Evolutionary conservation across 495 filamentous ascomycete species (phyloP).

Genomic region (Hypomontagnella monticulosa): DNA sequence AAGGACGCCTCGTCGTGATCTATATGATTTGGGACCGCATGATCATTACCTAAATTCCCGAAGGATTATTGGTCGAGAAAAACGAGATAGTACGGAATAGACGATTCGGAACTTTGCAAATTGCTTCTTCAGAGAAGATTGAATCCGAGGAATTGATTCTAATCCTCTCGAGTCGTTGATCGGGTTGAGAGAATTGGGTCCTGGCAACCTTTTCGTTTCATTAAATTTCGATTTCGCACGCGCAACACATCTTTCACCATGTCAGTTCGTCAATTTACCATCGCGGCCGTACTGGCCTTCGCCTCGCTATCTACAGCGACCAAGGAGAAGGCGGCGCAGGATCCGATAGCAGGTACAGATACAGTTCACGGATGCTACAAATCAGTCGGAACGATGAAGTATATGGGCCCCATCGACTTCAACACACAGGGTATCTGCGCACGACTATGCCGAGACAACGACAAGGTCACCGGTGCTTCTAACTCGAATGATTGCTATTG

Average conservation of each 20-base stretch:
- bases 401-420: constrained; percentile 12
- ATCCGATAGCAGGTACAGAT: constrained; percentile 31
- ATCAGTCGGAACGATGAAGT: constrained; percentile 38
- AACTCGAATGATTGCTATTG: constrained; percentile 65
- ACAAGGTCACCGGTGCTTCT: constrained; percentile 30
- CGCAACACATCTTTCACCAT: constrained; percentile 23
- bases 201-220: constrained; percentile 3
- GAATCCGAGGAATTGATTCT: constrained; percentile 23
- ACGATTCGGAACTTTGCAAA: constrained; percentile 5
- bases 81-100: constrained; percentile 16
- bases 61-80: constrained; percentile 13
- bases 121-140: constrained; percentile 28
- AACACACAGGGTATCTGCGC: constrained; percentile 42
- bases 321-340: constrained; percentile 27
- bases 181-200: constrained; percentile 38
- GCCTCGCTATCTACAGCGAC: constrained; percentile 19
- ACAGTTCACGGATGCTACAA: constrained; percentile 47
- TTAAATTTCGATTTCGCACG: constrained; percentile 10
- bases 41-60: constrained; percentile 1
- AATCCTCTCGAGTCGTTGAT: constrained; percentile 43
- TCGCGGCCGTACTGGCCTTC: constrained; percentile 42
- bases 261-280: constrained; percentile 39
- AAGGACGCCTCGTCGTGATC: constrained; percentile 20
- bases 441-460: constrained; percentile 21
- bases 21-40: constrained; percentile 32